A percentile compares a stretch with the other conserved stretches of the same genome.
These are phyloP conservation scores for Trichoderma orchidacearum DNA, from an alignment of 495 filamentous ascomycete genomes.

Conservation along the genomic window DNA sequence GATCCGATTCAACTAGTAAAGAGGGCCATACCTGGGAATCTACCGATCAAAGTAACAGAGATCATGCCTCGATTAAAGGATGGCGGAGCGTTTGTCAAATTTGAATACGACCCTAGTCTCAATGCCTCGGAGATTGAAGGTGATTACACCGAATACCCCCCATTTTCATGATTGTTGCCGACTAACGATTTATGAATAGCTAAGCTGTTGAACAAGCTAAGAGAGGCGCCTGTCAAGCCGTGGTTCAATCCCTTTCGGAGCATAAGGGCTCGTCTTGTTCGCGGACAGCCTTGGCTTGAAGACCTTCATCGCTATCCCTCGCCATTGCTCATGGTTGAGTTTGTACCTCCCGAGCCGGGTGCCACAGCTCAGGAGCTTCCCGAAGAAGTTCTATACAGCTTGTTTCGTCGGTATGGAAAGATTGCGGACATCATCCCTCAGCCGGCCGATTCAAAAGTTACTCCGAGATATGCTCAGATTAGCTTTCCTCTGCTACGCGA, in stretches of 20 bases:
- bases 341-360: conserved; percentile 54
- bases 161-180: conserved; percentile 20
- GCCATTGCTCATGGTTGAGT: conserved; percentile 64
- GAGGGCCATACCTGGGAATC: conserved; percentile 40
- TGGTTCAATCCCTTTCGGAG: conserved; percentile 78
- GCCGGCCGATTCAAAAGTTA: conserved; percentile 66
- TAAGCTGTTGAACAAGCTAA: conserved; percentile 32
- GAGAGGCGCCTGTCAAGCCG: conserved; percentile 61
- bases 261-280: conserved; percentile 55
- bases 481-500: conserved; percentile 58
- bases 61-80: conserved; percentile 76
- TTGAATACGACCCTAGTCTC: conserved; percentile 41
- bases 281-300: conserved; percentile 86
- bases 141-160: conserved; percentile 3
- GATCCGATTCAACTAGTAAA: conserved; percentile 53
- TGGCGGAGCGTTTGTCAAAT: conserved; percentile 89
- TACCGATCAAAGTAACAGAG: conserved; percentile 59
- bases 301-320: conserved; percentile 79
- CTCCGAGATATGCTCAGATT: conserved; percentile 66
- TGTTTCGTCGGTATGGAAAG: conserved; percentile 88
- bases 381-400: conserved; percentile 70
- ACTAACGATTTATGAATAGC: neutral
- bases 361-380: conserved; percentile 58
- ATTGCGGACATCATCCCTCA: conserved; percentile 68
- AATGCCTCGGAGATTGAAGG: conserved; percentile 46